A percentile compares a stretch with the other conserved stretches of the same genome.
Evolutionary conservation across 805 yeast species (phyloP).

Genomic region (Lipomyces starkeyi): DNA sequence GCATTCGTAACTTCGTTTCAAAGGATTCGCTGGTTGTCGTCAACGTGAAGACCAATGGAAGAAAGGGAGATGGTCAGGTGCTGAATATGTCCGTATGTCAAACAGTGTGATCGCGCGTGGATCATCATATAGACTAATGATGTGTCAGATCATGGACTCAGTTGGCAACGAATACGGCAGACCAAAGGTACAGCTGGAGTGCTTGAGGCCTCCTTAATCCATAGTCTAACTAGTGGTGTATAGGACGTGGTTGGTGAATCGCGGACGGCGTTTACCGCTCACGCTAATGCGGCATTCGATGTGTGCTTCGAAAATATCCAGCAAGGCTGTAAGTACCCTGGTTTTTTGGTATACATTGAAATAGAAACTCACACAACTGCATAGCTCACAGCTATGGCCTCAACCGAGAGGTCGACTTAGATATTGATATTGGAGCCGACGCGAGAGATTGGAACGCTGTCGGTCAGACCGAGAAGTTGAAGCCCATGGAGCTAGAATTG

Average conservation of each 20-base stretch:
- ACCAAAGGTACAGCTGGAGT: slow-evolving; percentile 50
- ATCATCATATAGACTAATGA: slow-evolving; percentile 1
- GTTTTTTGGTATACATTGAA: not conserved
- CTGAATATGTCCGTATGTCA: slow-evolving; percentile 57
- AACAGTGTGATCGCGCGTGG: not conserved
- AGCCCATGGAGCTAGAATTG: slow-evolving; percentile 89
- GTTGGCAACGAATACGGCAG: slow-evolving; percentile 85
- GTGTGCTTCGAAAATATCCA: slow-evolving; percentile 81
- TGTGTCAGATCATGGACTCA: slow-evolving; percentile 64
- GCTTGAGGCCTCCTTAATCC: not conserved
- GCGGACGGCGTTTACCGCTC: slow-evolving; percentile 84
- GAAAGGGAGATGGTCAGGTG: slow-evolving; percentile 84
- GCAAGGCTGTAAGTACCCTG: slow-evolving; percentile 35
- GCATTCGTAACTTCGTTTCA: slow-evolving; percentile 89
- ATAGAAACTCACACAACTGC: slow-evolving; percentile 14
- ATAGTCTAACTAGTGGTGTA: not conserved
- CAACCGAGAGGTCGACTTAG: slow-evolving; percentile 80
- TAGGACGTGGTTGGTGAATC: slow-evolving; percentile 71
- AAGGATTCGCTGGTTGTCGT: slow-evolving; percentile 89
- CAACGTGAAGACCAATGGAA: slow-evolving; percentile 74
- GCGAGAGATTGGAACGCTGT: slow-evolving; percentile 98
- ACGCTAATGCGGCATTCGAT: slow-evolving; percentile 83
- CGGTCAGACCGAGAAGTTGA: slow-evolving; percentile 90
- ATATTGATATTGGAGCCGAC: slow-evolving; percentile 92
- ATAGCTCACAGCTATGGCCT: slow-evolving; percentile 46